Conservation (phyloP, 2,329 filamentous ascomycete genomes). For the Arthrobotrys musiformis region DNA sequence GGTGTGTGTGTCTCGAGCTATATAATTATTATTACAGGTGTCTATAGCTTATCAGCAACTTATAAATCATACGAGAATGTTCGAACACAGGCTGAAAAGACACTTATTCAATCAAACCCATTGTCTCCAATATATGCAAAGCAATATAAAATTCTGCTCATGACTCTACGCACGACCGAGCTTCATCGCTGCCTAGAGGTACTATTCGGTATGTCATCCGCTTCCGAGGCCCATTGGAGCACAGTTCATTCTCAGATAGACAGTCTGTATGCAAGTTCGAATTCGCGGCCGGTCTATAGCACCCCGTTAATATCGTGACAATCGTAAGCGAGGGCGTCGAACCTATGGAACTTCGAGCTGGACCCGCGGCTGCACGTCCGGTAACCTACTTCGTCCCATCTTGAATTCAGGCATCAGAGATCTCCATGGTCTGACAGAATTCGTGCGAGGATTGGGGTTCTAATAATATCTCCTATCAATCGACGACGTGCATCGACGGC, state of each 20-base stretch:
- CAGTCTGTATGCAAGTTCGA: slow-evolving; percentile 7
- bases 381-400: slow-evolving; percentile 49
- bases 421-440: slow-evolving; percentile 11
- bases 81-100: slow-evolving; percentile 45
- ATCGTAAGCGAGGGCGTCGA: slow-evolving; percentile 25
- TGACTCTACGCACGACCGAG: slow-evolving; percentile 17
- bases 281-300: slow-evolving; percentile 29
- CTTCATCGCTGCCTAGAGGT: slow-evolving; percentile 51
- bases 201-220: slow-evolving; percentile 16
- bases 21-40: slow-evolving; percentile 27
- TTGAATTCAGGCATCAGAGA: slow-evolving; percentile 30
- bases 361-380: slow-evolving; percentile 17
- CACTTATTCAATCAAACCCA: slow-evolving; percentile 12
- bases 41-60: slow-evolving; percentile 40
- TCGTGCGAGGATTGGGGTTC: slow-evolving; percentile 38
- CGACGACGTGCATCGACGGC: slow-evolving; percentile 15
- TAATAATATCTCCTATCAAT: slow-evolving; percentile 48
- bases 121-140: slow-evolving; percentile 39
- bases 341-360: slow-evolving; percentile 30
- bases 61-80: slow-evolving; percentile 43
- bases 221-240: slow-evolving; percentile 10
- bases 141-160: slow-evolving; percentile 32
- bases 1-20: slow-evolving; percentile 4
- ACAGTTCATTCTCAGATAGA: slow-evolving; percentile 28
- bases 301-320: slow-evolving; percentile 20